Evolutionary conservation across 2,329 filamentous ascomycete genomes (phyloP), one percentile per base, ranked within the genome.

Genomic region (Epicoccum nigrum): DNA sequence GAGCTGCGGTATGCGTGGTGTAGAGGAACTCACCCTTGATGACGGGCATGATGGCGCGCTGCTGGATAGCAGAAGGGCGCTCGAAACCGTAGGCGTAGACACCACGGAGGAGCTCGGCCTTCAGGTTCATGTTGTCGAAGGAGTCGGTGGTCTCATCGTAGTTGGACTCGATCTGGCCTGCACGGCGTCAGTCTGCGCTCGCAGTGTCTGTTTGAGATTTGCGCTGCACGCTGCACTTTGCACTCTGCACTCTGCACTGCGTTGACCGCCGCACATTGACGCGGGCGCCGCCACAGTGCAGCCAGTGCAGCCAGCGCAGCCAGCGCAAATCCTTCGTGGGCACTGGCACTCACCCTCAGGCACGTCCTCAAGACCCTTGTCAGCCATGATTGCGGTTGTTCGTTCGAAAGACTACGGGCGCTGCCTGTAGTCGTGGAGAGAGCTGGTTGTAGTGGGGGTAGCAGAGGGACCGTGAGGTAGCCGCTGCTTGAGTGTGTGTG

Each of bases 51-150:
- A 99, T 99, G 71, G 94, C 94, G 76, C 95, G 93, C 88, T 96
- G 92, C 89, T 99, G 94, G 71, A 99, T 99, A 77, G 94, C 93
- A 81, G 94, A 99, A 61, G 94, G 94, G 68, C 94, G 92, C 87
- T 99, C 94, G 83, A 99, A 99, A 89, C 94, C 94, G 79, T 99
- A 99, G 77, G 94, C 94, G 80, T 97, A 99, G 78, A 99, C 91
- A 83, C 90, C 94, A 81, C 94, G 92, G 76, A 99, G 91, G 74
- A 99, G 89, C 84, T 99, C 94, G 63, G 91, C 76, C 86, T 95
- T 96, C 74, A 99, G 86, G 81, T 87, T 88, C 94, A 99, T 99
- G 72, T 92, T 85, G 81, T 99, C 94, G 82, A 99, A 99, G 58
- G 92, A 96, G 82, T 99, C 95, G 80, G 94, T 93, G 74, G 93